Evolutionary conservation across 768 basidiomycete genomes (phyloP), one percentile per base, ranked within the genome.

Genomic region (Russula vinacea): DNA sequence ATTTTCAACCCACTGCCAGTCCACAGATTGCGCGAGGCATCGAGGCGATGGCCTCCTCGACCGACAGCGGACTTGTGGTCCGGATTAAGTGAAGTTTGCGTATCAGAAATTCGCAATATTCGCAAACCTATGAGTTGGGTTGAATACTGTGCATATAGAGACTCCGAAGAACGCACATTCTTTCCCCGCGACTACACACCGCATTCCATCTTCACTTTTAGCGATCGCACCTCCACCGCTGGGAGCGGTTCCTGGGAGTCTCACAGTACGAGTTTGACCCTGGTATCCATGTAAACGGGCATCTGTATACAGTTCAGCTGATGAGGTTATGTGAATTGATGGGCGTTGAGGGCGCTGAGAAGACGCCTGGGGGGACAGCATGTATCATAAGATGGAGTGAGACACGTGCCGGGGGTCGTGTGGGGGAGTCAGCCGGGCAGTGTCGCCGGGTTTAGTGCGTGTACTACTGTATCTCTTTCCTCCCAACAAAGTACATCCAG

Each of bases 21-120:
- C 90, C 90, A 92, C 53, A 89, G 76, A 70, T 92, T 92, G 54
- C 86, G 82, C 14, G 87, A 87, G 9, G 80, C 79, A 61, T 91
- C 90, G n/a, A 89, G 81, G 42, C 84, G 80, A 72, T 83, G 79
- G 0, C 88, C 87, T 4, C 87, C 87, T 37, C 76, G 76, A 16
- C 87, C 88, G 75, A 80, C 71, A 81, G 88, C 68, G 82, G 81
- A 8, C 85, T 85, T 10, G 72, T 69, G 61, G 60, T 69, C 55
- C 26, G 68, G n/a, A 33, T 70, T 74, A 4, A 71, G 60, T 2
- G 73, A 64, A 22, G 78, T 75, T 3, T 80, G 76, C 2, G 81
- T 78, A 42, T 84, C 81, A 0, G 79, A 81, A 56, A 90, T 70
- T 45, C 83, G 82, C 16, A 91, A 70, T 47, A 74, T 62, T 56